Evolutionary conservation across 2,329 filamentous ascomycete species (phyloP).

Genomic region (Aaosphaeria arxii): DNA sequence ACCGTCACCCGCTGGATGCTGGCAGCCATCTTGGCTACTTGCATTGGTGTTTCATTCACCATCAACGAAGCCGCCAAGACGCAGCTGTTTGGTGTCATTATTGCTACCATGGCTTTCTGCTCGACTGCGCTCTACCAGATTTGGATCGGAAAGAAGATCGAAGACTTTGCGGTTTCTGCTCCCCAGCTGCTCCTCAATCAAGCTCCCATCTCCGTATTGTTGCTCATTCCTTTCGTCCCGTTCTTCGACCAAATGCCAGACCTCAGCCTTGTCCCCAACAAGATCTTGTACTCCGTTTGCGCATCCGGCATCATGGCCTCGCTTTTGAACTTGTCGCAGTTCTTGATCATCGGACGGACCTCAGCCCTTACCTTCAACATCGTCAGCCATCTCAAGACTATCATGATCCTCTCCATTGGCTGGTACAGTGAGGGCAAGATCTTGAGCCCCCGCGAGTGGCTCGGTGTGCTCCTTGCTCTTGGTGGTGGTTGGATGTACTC

Average conservation of each 20-base stretch:
- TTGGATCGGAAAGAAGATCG: conserved; percentile 50
- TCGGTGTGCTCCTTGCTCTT: conserved; percentile 45
- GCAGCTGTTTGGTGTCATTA: conserved; percentile 40
- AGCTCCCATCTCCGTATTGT: conserved; percentile 44
- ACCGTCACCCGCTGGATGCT: conserved; percentile 41
- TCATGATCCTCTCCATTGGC: conserved; percentile 45
- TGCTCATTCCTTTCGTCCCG: conserved; percentile 43
- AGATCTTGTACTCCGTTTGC: conserved; percentile 40
- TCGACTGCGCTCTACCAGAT: conserved; percentile 48
- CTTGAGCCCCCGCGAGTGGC: conserved; percentile 37
- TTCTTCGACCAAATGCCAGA: conserved; percentile 44
- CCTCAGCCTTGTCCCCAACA: conserved; percentile 34
- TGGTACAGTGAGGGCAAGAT: conserved; percentile 46
- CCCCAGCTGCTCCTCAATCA: conserved; percentile 47
- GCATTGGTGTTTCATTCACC: conserved; percentile 44
- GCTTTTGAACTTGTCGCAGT: conserved; percentile 41
- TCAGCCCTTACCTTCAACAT: conserved; percentile 41
- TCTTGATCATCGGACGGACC: conserved; percentile 41
- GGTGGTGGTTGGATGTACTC: conserved; percentile 47
- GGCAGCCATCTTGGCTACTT: conserved; percentile 41
- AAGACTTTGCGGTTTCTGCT: conserved; percentile 43
- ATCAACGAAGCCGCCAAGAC: conserved; percentile 42
- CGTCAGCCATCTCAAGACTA: conserved; percentile 44
- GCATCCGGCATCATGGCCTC: conserved; percentile 44
- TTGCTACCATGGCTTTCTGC: conserved; percentile 43